Percentiles rank a stretch among this genome's conserved stretches.
These are phyloP conservation scores for Albophoma yamanashiensis DNA, from an alignment of 2,329 filamentous ascomycete genomes.

Conservation along the genomic window DNA sequence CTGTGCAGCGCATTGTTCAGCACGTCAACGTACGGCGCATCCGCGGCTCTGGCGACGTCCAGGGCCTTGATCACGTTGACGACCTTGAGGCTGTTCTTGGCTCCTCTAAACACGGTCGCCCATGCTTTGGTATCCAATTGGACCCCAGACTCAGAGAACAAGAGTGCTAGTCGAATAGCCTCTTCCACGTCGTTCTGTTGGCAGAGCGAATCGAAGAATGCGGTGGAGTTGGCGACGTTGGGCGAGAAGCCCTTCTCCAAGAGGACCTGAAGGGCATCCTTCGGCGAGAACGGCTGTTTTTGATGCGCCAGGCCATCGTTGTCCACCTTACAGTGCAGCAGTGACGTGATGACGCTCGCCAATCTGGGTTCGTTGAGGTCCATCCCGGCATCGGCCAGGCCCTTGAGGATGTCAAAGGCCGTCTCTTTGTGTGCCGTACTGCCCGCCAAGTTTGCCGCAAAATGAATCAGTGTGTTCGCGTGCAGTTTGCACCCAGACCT, in stretches of 20 bases:
- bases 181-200: conserved; percentile 30
- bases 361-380: conserved; percentile 35
- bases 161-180: conserved; percentile 20
- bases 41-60: conserved; percentile 36
- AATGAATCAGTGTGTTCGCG: conserved; percentile 33
- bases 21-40: conserved; percentile 24
- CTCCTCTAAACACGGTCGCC: conserved; percentile 59
- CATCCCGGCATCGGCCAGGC: conserved; percentile 24
- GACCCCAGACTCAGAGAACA: conserved; percentile 32
- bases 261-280: conserved; percentile 28
- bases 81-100: conserved; percentile 46
- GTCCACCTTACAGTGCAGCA: conserved; percentile 32
- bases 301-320: conserved; percentile 10
- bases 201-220: conserved; percentile 62
- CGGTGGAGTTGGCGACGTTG: conserved; percentile 52
- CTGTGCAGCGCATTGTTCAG: conserved; percentile 34
- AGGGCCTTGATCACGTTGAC: conserved; percentile 32
- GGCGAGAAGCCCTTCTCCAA: conserved; percentile 50
- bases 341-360: conserved; percentile 45
- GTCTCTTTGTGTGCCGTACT: conserved; percentile 25
- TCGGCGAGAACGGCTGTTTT: conserved; percentile 15
- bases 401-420: conserved; percentile 30
- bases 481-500: conserved; percentile 20
- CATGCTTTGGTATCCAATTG: conserved; percentile 57
- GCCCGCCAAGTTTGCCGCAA: conserved; percentile 34